These are phyloP conservation scores for Colletotrichum gigasporum DNA, from an alignment of 2,329 filamentous ascomycete species.

Conservation along the genomic window DNA sequence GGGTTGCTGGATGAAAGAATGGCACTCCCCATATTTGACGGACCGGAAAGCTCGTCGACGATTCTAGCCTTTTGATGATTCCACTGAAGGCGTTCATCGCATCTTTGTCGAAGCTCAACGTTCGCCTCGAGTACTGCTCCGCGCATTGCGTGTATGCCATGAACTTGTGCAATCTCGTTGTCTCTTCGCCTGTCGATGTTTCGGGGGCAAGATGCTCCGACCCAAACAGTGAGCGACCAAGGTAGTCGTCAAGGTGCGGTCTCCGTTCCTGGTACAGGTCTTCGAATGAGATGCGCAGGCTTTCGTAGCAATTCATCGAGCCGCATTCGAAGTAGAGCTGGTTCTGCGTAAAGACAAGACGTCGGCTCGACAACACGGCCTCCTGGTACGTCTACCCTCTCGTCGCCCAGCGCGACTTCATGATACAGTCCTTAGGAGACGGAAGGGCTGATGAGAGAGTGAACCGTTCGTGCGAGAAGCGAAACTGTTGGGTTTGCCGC, in stretches of 20 bases:
- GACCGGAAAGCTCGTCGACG: not conserved
- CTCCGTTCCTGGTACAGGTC: not conserved
- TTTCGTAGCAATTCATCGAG: conserved; percentile 8
- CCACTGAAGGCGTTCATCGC: conserved; percentile 4
- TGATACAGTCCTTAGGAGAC: not conserved
- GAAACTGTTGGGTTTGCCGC: not conserved
- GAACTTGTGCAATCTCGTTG: conserved; percentile 6
- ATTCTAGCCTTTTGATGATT: conserved; percentile 4
- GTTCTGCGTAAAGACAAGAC: conserved; percentile 37
- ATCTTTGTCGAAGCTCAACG: conserved; percentile 7
- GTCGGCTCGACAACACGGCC: conserved; percentile 27
- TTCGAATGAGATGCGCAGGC: conserved; percentile 1
- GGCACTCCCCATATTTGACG: conserved; percentile 11
- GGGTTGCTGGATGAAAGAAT: not conserved
- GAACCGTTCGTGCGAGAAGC: conserved; percentile 2
- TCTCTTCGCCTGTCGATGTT: not conserved
- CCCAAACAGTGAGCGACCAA: conserved; percentile 10
- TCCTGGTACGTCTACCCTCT: conserved; percentile 31
- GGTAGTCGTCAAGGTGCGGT: not conserved
- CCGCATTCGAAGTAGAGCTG: conserved; percentile 40
- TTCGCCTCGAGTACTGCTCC: conserved; percentile 5
- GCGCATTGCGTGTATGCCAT: conserved; percentile 6
- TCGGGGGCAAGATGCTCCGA: not conserved
- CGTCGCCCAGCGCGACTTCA: conserved; percentile 11
- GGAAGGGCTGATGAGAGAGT: conserved; percentile 6